A percentile compares a stretch with the other conserved stretches of the same genome.
These are phyloP conservation scores for Solanum okadae DNA, from an alignment of 257 asterid genomes.

Conservation along the genomic window DNA sequence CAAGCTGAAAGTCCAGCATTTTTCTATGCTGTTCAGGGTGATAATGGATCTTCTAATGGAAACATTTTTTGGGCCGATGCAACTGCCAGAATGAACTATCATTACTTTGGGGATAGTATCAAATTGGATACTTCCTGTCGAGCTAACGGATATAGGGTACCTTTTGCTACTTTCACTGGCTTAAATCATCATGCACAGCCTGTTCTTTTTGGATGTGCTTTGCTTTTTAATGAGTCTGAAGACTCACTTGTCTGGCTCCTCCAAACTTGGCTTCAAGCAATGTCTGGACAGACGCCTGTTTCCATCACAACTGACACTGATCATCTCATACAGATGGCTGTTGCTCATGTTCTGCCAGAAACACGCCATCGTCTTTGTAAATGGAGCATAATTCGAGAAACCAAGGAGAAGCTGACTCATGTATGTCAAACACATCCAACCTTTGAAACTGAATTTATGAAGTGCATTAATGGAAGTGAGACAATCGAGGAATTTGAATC, in stretches of 20 bases:
- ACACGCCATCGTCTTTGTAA: conserved; percentile 55
- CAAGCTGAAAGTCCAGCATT: conserved; percentile 54
- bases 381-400: conserved; percentile 61
- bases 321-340: conserved; percentile 51
- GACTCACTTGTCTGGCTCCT: conserved; percentile 60
- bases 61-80: conserved; percentile 72
- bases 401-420: conserved; percentile 49
- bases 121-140: conserved; percentile 50
- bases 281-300: conserved; percentile 52
- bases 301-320: conserved; percentile 64
- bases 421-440: conserved; percentile 36
- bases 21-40: conserved; percentile 55
- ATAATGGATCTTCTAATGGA: conserved; percentile 31
- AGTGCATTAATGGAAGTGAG: conserved; percentile 55
- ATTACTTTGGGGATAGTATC: conserved; percentile 66
- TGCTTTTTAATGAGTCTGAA: conserved; percentile 53
- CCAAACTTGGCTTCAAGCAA: conserved; percentile 62
- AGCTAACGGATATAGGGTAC: conserved; percentile 31
- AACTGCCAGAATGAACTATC: conserved; percentile 40
- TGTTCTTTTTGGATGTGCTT: conserved; percentile 69
- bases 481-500: conserved; percentile 72
- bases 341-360: conserved; percentile 50
- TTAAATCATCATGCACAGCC: conserved; percentile 85
- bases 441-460: conserved; percentile 52
- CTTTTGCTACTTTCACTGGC: conserved; percentile 67